A percentile compares a stretch with the other conserved stretches of the same genome.
Evolutionary conservation across 352 stramenopile genomes (phyloP).

Genomic region (Pythium oligandrum): DNA sequence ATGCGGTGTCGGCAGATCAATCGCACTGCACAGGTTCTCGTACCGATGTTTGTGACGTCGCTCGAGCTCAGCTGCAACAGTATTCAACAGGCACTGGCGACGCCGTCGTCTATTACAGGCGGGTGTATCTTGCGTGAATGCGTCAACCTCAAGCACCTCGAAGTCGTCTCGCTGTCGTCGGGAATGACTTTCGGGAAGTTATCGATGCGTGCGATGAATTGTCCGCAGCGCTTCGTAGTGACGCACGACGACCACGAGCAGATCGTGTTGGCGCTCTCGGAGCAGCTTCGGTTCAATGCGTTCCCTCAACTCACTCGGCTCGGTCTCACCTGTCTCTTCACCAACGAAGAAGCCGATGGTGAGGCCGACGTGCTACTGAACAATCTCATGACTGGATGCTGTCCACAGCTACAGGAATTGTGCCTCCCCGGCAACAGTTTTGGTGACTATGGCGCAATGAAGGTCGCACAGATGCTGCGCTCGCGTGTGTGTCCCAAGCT

Average conservation of each 20-base stretch:
- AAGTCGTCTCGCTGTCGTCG: slow-evolving; percentile 76
- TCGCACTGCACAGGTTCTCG: slow-evolving; percentile 33
- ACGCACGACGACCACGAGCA: slow-evolving; percentile 86
- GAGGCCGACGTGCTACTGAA: slow-evolving; percentile 80
- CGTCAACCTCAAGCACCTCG: slow-evolving; percentile 56
- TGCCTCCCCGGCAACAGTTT: slow-evolving; percentile 83
- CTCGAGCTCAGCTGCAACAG: slow-evolving; percentile 81
- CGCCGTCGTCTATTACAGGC: slow-evolving; percentile 8
- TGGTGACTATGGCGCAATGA: slow-evolving; percentile 76
- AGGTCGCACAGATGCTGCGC: slow-evolving; percentile 78
- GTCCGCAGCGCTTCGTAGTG: slow-evolving; percentile 81
- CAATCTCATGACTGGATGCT: slow-evolving; percentile 74
- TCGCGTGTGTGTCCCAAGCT: slow-evolving; percentile 75
- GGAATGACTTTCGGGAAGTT: slow-evolving; percentile 80
- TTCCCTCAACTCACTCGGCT: slow-evolving; percentile 56
- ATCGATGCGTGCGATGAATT: slow-evolving; percentile 82
- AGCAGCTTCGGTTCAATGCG: slow-evolving; percentile 54
- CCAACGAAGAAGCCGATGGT: slow-evolving; percentile 81
- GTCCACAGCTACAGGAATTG: slow-evolving; percentile 70
- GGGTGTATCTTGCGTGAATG: slow-evolving; percentile 56
- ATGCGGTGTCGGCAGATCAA: slow-evolving; percentile 61
- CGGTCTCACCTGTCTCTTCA: slow-evolving; percentile 78
- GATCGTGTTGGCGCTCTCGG: slow-evolving; percentile 68
- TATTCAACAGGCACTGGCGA: slow-evolving; percentile 53
- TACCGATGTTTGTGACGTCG: slow-evolving; percentile 61